A percentile compares a stretch with the other conserved stretches of the same genome.
phyloP scores from a whole-genome alignment of 805 yeast species.

The Candida pseudofarinosa region DNA sequence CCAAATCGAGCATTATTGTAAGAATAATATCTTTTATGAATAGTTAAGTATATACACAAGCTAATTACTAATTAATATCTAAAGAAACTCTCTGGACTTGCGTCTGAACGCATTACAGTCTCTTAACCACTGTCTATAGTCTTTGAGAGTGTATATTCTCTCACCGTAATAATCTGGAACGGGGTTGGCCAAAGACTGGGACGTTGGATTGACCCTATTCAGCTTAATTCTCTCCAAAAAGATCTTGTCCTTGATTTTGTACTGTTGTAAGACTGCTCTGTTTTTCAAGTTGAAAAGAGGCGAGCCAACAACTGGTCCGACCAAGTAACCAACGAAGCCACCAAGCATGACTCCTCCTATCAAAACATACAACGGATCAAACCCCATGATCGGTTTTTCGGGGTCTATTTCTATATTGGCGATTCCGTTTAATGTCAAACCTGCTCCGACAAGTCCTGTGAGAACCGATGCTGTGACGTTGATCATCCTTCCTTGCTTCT shows the following conservation, averaged over 20 bases:
- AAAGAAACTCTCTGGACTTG: constrained; percentile 73
- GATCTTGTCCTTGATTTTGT: constrained; percentile 59
- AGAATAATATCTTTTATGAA: background rate
- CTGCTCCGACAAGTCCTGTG: constrained; percentile 64
- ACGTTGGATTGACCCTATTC: constrained; percentile 88
- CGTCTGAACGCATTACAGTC: constrained; percentile 89
- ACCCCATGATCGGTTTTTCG: constrained; percentile 78
- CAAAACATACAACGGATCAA: constrained; percentile 82
- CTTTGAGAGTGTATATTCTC: constrained; percentile 79
- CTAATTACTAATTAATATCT: background rate
- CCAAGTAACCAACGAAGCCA: constrained; percentile 72
- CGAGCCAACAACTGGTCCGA: constrained; percentile 81
- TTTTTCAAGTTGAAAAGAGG: constrained; percentile 58
- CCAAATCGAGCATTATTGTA: background rate
- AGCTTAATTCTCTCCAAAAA: constrained; percentile 70
- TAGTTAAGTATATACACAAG: background rate
- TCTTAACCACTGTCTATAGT: constrained; percentile 92
- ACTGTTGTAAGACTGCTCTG: constrained; percentile 42
- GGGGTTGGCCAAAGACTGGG: constrained; percentile 87
- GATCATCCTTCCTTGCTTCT: constrained; percentile 70
- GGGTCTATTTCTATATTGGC: constrained; percentile 85
- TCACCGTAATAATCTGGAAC: constrained; percentile 99
- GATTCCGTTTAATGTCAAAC: constrained; percentile 67
- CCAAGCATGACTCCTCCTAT: constrained; percentile 69
- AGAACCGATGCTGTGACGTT: constrained; percentile 64